Percentiles rank a stretch among this genome's conserved stretches.
Evolutionary conservation across 2,329 filamentous ascomycete genomes (phyloP).

Genomic region (Didymella arachidicola): DNA sequence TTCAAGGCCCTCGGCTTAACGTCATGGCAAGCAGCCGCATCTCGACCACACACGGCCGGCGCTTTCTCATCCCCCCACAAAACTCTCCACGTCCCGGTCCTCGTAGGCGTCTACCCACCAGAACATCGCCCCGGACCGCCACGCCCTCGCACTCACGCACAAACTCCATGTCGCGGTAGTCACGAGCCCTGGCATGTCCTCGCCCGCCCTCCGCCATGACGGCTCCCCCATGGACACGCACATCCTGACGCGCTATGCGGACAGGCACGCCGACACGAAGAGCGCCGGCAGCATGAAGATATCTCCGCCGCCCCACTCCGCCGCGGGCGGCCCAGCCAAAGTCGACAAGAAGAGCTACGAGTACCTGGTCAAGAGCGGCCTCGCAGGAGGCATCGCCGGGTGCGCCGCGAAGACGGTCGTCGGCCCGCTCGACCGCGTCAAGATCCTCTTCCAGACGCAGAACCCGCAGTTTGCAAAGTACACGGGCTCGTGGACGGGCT

Average conservation of each 20-base stretch:
- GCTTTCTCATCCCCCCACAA: constrained; percentile 25
- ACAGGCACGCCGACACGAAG: constrained; percentile 36
- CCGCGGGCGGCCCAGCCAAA: constrained; percentile 50
- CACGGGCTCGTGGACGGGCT: constrained; percentile 84
- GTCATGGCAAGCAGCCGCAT: constrained; percentile 21
- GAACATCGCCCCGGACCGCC: neutral
- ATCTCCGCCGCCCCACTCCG: neutral
- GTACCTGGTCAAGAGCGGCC: constrained; percentile 81
- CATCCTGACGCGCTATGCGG: constrained; percentile 40
- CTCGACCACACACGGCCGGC: constrained; percentile 20
- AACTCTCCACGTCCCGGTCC: constrained; percentile 13
- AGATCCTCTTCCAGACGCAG: constrained; percentile 96
- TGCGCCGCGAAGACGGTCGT: constrained; percentile 96
- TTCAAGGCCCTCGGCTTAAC: constrained; percentile 23
- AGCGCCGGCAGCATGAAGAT: neutral
- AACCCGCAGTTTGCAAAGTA: constrained; percentile 96
- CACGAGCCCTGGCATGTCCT: constrained; percentile 48
- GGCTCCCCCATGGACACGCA: constrained; percentile 42
- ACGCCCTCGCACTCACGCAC: neutral
- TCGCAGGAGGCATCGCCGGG: constrained; percentile 89
- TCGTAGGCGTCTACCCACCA: neutral
- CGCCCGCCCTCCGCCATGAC: constrained; percentile 49
- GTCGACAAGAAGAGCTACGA: constrained; percentile 77
- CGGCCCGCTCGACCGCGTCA: constrained; percentile 94
- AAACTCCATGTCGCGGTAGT: constrained; percentile 35